phyloP scores from a whole-genome alignment of 768 basidiomycete species.

The Omphalotus guepiniiformis region DNA sequence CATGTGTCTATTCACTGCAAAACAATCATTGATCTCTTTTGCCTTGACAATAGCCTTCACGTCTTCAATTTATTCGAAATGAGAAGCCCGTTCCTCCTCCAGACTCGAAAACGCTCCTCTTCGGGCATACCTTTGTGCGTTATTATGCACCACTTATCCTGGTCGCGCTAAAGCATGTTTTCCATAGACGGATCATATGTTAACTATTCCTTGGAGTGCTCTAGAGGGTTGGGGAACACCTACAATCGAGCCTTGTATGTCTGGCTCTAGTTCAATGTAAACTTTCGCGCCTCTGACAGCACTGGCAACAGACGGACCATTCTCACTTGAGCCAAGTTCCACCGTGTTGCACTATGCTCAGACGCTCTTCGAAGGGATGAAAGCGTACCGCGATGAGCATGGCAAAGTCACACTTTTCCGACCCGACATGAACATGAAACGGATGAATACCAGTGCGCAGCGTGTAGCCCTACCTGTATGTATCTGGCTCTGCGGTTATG shows the following conservation, averaged over 20 bases:
- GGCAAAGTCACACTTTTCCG: slow-evolving; percentile 83
- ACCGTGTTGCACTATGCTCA: slow-evolving; percentile 93
- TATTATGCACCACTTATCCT: slow-evolving; percentile 12
- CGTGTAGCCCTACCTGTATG: slow-evolving; percentile 75
- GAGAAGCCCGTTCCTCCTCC: slow-evolving; percentile 58
- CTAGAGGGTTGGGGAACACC: slow-evolving; percentile 79
- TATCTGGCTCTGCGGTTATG: slow-evolving; percentile 12
- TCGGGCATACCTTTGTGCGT: slow-evolving; percentile 82
- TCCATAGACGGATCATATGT: slow-evolving; percentile 79
- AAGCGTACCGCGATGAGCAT: slow-evolving; percentile 76
- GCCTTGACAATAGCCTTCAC: slow-evolving; percentile 37
- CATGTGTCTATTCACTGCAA: background rate
- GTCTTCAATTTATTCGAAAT: slow-evolving; percentile 46
- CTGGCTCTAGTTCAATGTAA: background rate
- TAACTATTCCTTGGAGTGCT: slow-evolving; percentile 71
- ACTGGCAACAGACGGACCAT: slow-evolving; percentile 54
- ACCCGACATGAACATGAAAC: slow-evolving; percentile 96
- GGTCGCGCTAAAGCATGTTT: slow-evolving; percentile 4
- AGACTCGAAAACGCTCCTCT: slow-evolving; percentile 63
- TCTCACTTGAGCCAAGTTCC: slow-evolving; percentile 70
- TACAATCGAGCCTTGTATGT: slow-evolving; percentile 78
- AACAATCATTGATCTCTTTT: background rate
- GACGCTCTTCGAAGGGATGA: slow-evolving; percentile 89
- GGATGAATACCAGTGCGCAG: slow-evolving; percentile 83
- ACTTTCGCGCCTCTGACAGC: background rate